Evolutionary conservation across 2,329 filamentous ascomycete species (phyloP).

Genomic region (Paecilomyces dactylethromorphus): DNA sequence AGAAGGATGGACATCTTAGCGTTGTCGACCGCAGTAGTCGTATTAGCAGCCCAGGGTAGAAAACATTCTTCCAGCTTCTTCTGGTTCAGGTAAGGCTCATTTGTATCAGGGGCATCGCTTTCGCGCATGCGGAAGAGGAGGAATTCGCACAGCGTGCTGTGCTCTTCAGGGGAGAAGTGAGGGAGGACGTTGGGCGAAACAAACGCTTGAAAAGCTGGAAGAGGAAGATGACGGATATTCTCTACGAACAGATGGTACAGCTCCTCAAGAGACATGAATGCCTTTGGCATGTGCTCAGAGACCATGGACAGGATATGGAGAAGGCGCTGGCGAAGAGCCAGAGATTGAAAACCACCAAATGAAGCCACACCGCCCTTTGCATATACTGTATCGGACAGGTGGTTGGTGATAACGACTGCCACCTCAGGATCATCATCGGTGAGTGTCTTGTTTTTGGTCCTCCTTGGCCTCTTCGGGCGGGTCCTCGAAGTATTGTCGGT

Average conservation of each 20-base stretch:
- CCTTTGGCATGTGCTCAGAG: conserved; percentile 24
- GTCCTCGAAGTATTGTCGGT: conserved; percentile 11
- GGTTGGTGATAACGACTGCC: conserved; percentile 4
- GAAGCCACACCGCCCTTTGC: conserved; percentile 16
- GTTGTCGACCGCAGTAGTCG: conserved; percentile 58
- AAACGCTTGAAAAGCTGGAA: conserved; percentile 41
- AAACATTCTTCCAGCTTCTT: conserved; percentile 53
- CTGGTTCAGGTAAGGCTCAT: conserved; percentile 42
- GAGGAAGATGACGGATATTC: conserved; percentile 38
- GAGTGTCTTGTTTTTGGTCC: conserved; percentile 6
- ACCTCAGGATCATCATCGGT: background rate
- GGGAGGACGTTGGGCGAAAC: conserved; percentile 40
- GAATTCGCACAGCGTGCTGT: conserved; percentile 48
- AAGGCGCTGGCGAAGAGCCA: conserved; percentile 41
- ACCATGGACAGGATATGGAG: conserved; percentile 36
- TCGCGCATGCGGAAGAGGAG: conserved; percentile 47
- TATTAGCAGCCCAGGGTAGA: conserved; percentile 59
- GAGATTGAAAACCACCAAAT: conserved; percentile 32
- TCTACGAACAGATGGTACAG: conserved; percentile 40
- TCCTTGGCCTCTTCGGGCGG: conserved; percentile 27
- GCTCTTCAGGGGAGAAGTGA: conserved; percentile 30
- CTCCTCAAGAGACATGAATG: conserved; percentile 31
- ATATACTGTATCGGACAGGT: conserved; percentile 7
- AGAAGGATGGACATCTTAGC: conserved; percentile 64
- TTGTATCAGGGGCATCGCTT: conserved; percentile 29